phyloP scores from a whole-genome alignment of 306 rosid species.

The Begonia masoniana region DNA sequence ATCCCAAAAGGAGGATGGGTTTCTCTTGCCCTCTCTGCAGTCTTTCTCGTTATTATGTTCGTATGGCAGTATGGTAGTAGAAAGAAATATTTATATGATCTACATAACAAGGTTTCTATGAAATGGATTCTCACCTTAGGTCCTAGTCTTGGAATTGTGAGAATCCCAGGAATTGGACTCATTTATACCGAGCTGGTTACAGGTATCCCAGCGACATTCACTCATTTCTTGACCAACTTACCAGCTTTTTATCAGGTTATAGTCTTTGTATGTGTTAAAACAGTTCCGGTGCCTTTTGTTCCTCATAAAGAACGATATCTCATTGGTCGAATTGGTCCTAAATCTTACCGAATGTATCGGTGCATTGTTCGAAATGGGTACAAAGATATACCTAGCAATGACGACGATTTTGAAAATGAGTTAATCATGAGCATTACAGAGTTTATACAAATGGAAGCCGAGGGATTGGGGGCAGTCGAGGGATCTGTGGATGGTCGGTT shows the following conservation, averaged over 20 bases:
- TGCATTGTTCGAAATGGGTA: conserved; percentile 88
- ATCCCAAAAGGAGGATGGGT: conserved; percentile 79
- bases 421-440: conserved; percentile 87
- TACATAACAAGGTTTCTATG: conserved; percentile 83
- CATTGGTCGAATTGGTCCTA: conserved; percentile 81
- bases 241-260: conserved; percentile 89
- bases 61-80: conserved; percentile 82
- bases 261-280: conserved; percentile 76
- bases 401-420: conserved; percentile 72
- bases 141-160: conserved; percentile 83
- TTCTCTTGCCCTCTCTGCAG: conserved; percentile 43
- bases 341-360: conserved; percentile 60
- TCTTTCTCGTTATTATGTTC: conserved; percentile 54
- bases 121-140: conserved; percentile 66
- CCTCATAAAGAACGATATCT: conserved; percentile 78
- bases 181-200: conserved; percentile 80
- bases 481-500: conserved; percentile 55
- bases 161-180: conserved; percentile 92
- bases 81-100: conserved; percentile 65
- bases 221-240: conserved; percentile 81
- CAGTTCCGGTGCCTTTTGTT: conserved; percentile 65
- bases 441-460: conserved; percentile 88
- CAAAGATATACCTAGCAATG: conserved; percentile 45
- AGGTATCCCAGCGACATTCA: conserved; percentile 74
- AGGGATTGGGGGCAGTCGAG: conserved; percentile 45